Base-by-base conservation (phyloP, 768 basidiomycete species). In the Boletus eberwhitei region DNA sequence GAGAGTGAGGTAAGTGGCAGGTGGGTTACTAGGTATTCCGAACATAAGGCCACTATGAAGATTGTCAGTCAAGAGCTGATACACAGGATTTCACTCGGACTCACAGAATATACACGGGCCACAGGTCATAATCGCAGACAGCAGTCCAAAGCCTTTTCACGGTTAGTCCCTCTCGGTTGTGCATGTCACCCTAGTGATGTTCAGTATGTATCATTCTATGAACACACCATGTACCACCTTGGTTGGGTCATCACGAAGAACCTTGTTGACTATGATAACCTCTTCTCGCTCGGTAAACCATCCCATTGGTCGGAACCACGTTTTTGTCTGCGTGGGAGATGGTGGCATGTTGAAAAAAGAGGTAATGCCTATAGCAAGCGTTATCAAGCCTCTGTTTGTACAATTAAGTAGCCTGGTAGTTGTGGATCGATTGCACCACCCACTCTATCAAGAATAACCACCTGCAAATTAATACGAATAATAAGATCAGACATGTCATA, bases 201-300 rank as follows among this genome's bases (percentile, higher is more conserved):
- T 45, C 26, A 59, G 34, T 5, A 52, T 12, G 7, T 4, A 40
- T n/a, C 8, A 11, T 22, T 29, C 5, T 13, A 31, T 11, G 22
- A 22, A 32, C 13, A 24, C 2, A 3, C 2, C 13, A 19, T 12
- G 39, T 2, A 6, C 43, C 7, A 75, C 80, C 71, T 84, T 85
- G 8, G 77, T 75, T 4, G 84, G 84, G 62, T 86, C 84, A 63
- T 86, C 85, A 8, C 85, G 75, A 21, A 86, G 70, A n/a, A 87
- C 73, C 13, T 82, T 76, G 43, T 79, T 77, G 2, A 85, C 82
- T 1, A 83, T 75, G 46, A 87, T 87, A 1, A 74, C 68, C 59
- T 86, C 85, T 57, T 86, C 81, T 19, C 79, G 71, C 45, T 83
- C 81, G 0, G 77, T 81, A 63, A 85, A 85, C 84, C 84, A 86